These are phyloP conservation scores for Mrakia gelida DNA, from an alignment of 768 basidiomycete genomes.

Conservation along the genomic window DNA sequence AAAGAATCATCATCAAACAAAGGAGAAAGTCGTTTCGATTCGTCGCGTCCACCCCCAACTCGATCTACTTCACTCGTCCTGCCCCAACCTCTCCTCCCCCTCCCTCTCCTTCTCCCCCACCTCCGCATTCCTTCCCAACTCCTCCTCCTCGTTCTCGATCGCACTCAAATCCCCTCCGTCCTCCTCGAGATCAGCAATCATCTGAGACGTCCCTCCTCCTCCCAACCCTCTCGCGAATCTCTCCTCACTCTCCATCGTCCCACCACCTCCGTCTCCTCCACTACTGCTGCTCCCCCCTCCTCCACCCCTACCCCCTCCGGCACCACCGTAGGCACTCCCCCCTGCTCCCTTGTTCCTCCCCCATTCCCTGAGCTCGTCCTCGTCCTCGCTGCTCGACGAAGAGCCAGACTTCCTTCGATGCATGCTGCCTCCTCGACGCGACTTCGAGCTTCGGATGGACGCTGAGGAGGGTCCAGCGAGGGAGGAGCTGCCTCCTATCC, in stretches of 20 bases:
- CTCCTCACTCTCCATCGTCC: neutral
- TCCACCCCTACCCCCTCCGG: neutral
- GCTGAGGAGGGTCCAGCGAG: neutral
- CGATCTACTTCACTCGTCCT: neutral
- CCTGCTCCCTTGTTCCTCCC: neutral
- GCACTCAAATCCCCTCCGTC: neutral
- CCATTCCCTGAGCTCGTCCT: conserved; percentile 14
- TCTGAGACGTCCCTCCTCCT: neutral
- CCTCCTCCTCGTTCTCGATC: neutral
- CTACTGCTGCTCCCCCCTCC: neutral
- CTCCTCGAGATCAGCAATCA: neutral
- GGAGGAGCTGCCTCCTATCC: neutral
- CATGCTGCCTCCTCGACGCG: neutral
- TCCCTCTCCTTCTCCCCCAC: neutral
- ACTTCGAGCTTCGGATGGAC: neutral
- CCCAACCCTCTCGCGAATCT: neutral
- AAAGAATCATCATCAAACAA: too few relatives aligned
- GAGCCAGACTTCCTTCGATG: neutral
- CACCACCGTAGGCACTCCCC: neutral
- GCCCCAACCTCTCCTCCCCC: neutral
- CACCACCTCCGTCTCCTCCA: neutral
- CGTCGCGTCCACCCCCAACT: neutral
- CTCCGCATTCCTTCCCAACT: neutral
- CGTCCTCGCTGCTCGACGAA: conserved; percentile 1
- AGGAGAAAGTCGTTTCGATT: neutral